These are phyloP conservation scores for Trebouxia sp. DNA, from an alignment of 139 green algal species.

Conservation along the genomic window DNA sequence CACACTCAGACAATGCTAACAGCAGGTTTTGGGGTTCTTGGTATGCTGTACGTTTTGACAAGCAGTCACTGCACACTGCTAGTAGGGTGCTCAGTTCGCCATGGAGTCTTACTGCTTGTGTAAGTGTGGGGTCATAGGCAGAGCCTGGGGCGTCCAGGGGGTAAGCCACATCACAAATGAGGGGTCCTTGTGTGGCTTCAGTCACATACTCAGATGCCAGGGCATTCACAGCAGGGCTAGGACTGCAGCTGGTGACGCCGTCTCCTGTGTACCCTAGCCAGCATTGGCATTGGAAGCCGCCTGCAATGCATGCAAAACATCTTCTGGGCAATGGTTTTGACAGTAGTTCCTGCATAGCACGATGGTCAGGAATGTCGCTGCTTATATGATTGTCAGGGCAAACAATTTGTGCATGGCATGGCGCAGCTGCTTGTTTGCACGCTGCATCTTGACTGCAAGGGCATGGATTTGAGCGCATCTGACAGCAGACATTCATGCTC, in stretches of 20 bases:
- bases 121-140: conserved; percentile 48
- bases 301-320: too few species aligned
- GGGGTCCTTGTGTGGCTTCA: conserved; percentile 38
- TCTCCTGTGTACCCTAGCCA: conserved; percentile 31
- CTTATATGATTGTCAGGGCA: too few species aligned
- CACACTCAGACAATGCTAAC: conserved; percentile 16
- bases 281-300: too few species aligned
- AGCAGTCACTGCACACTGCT: neutral
- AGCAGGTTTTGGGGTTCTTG: conserved; percentile 28
- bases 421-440: too few species aligned
- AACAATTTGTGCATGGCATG: too few species aligned
- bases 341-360: too few species aligned
- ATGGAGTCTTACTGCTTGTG: neutral
- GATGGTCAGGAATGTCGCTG: too few species aligned
- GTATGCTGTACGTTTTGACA: neutral
- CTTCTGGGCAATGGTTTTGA: neutral
- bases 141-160: conserved; percentile 49
- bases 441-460: too few species aligned
- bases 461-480: too few species aligned
- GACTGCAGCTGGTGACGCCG: conserved; percentile 1
- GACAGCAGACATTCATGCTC: too few species aligned
- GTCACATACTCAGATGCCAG: conserved; percentile 35
- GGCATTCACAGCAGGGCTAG: conserved; percentile 34
- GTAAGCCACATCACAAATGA: conserved; percentile 44
- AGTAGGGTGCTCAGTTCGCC: neutral